Evolutionary conservation across 148 eudicot genomes (phyloP).

Genomic region (Amaranthus cruentus): DNA sequence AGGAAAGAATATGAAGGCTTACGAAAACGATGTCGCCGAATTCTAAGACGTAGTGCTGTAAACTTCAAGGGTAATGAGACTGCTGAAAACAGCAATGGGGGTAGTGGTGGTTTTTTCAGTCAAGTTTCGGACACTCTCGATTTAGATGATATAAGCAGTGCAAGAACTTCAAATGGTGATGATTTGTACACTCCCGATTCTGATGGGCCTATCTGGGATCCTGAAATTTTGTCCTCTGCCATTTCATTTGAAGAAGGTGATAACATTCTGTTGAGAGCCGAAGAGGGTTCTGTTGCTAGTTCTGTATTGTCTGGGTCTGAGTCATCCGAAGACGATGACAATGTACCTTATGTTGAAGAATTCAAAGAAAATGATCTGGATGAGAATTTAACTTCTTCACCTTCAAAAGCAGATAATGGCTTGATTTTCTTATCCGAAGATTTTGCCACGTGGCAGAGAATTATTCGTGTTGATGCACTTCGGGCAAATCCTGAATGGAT

Average conservation of each 20-base stretch:
- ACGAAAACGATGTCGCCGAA: conserved; percentile 35
- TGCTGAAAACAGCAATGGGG: conserved; percentile 18
- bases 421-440: conserved; percentile 40
- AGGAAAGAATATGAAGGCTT: conserved; percentile 41
- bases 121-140: conserved; percentile 32
- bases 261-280: conserved; percentile 30
- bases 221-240: conserved; percentile 9
- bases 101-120: conserved; percentile 25
- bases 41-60: conserved; percentile 7
- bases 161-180: conserved; percentile 27
- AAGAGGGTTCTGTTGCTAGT: conserved; percentile 28
- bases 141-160: conserved; percentile 32
- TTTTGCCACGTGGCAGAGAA: conserved; percentile 89
- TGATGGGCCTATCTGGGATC: conserved; percentile 22
- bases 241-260: conserved; percentile 25
- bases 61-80: conserved; percentile 25
- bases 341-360: conserved; percentile 29
- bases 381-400: background rate
- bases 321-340: conserved; percentile 60
- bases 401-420: conserved; percentile 8
- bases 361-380: conserved; percentile 38
- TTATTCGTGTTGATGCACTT: conserved; percentile 86
- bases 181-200: conserved; percentile 16
- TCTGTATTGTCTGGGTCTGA: conserved; percentile 70
- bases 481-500: conserved; percentile 91